Percentiles rank a stretch among this genome's conserved stretches.
Conservation (phyloP, 148 eudicot genomes). For the Dysphania ambrosioides region DNA sequence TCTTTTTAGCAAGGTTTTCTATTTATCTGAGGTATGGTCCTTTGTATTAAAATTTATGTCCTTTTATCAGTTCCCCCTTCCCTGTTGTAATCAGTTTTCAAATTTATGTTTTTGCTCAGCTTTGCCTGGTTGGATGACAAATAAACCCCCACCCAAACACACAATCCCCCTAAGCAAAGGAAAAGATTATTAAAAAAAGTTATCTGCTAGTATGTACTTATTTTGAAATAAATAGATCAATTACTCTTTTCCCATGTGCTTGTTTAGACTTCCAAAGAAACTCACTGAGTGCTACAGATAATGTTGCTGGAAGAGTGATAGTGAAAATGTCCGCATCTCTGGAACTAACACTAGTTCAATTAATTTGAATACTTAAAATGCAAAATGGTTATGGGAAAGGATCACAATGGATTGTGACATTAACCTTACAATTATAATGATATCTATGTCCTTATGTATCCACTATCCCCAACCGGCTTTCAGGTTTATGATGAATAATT, state of each 20-base stretch:
- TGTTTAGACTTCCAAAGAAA: not conserved
- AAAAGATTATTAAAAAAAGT: not conserved
- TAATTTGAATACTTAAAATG: not conserved
- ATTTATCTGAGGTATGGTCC: slow-evolving; percentile 80
- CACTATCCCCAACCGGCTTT: not conserved
- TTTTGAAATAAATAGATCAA: not conserved
- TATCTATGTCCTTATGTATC: not conserved
- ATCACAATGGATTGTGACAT: not conserved
- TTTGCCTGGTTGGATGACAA: not conserved
- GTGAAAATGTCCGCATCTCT: not conserved
- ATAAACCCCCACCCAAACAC: not conserved
- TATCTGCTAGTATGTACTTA: not conserved
- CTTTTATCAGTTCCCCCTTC: not conserved
- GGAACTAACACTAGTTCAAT: not conserved
- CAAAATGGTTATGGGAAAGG: not conserved
- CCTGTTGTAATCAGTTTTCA: not conserved
- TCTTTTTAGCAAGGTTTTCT: slow-evolving; percentile 83
- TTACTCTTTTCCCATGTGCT: not conserved
- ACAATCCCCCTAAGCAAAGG: not conserved
- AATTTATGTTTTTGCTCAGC: not conserved
- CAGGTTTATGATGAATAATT: not conserved
- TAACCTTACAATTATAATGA: not conserved
- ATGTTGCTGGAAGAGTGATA: not conserved
- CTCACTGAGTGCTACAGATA: not conserved
- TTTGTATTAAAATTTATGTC: not conserved